A percentile compares a stretch with the other conserved stretches of the same genome.
Evolutionary conservation across 805 yeast species (phyloP).

Genomic region (Cephaloascus albidus): DNA sequence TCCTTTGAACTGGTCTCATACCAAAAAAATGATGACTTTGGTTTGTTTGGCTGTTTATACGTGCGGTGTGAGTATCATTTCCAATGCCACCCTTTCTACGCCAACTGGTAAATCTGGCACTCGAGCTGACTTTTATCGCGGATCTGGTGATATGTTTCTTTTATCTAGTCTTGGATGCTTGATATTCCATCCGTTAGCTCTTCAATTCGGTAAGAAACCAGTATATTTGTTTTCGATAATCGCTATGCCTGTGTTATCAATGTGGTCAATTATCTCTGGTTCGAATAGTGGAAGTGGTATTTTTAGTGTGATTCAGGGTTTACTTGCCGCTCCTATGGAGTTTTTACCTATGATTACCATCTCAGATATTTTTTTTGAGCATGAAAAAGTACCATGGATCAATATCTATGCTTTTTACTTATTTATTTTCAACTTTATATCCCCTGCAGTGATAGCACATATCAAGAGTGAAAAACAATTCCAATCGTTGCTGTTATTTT

Average conservation of each 20-base stretch:
- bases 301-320: conserved; percentile 23
- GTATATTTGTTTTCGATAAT: conserved; percentile 27
- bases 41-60: conserved; percentile 30
- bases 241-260: conserved; percentile 24
- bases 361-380: conserved; percentile 41
- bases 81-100: conserved; percentile 38
- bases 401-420: conserved; percentile 45
- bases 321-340: conserved; percentile 34
- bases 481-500: conserved; percentile 42
- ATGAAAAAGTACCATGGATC: conserved; percentile 37
- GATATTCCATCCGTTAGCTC: conserved; percentile 40
- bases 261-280: conserved; percentile 31
- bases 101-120: conserved; percentile 26
- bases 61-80: conserved; percentile 33
- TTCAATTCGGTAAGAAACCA: conserved; percentile 40
- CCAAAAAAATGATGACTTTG: conserved; percentile 37
- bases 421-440: conserved; percentile 43
- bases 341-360: conserved; percentile 40
- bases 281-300: conserved; percentile 27
- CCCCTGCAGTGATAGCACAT: conserved; percentile 53
- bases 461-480: conserved; percentile 41
- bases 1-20: conserved; percentile 53
- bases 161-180: conserved; percentile 43
- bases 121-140: conserved; percentile 29
- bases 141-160: conserved; percentile 39